Conservation (phyloP, 2,329 filamentous ascomycete species). For the Fusarium annulatum region DNA sequence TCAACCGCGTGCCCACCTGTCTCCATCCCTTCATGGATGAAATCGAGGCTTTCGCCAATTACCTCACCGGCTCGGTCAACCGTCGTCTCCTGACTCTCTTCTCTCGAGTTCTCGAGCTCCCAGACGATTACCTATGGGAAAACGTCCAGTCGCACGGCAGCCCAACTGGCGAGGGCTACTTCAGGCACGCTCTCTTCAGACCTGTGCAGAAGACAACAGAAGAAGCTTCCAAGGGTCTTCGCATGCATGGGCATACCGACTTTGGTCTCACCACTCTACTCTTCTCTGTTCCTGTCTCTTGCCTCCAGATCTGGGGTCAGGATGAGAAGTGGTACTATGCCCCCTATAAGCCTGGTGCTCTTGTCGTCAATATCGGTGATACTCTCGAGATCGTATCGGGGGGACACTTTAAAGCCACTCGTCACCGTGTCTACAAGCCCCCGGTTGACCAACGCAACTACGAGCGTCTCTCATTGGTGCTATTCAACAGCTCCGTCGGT, state of each 20-base stretch:
- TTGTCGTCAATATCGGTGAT: conserved; percentile 37
- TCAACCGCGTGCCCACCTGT: conserved; percentile 57
- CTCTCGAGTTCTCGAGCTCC: conserved; percentile 35
- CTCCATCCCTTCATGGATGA: conserved; percentile 50
- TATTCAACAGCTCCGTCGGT: conserved; percentile 59
- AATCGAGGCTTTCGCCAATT: conserved; percentile 32
- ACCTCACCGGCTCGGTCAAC: conserved; percentile 36
- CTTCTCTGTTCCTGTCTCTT: conserved; percentile 36
- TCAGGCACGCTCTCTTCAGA: conserved; percentile 35
- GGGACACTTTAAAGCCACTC: conserved; percentile 38
- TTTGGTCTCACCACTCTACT: conserved; percentile 31
- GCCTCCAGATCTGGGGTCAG: conserved; percentile 36
- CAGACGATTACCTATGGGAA: conserved; percentile 37
- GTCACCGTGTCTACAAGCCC: conserved; percentile 34
- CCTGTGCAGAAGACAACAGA: conserved; percentile 33
- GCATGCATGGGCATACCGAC: conserved; percentile 36
- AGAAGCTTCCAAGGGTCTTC: conserved; percentile 34
- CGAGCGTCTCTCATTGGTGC: conserved; percentile 55
- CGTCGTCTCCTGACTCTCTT: conserved; percentile 36
- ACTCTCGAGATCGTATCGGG: conserved; percentile 35
- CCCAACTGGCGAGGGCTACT: conserved; percentile 37
- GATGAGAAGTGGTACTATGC: conserved; percentile 40
- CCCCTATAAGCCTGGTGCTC: conserved; percentile 35
- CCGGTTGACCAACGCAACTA: conserved; percentile 42
- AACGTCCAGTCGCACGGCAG: conserved; percentile 39